Conservation (phyloP, 2,329 filamentous ascomycete genomes). For the Cytospora piceae region DNA sequence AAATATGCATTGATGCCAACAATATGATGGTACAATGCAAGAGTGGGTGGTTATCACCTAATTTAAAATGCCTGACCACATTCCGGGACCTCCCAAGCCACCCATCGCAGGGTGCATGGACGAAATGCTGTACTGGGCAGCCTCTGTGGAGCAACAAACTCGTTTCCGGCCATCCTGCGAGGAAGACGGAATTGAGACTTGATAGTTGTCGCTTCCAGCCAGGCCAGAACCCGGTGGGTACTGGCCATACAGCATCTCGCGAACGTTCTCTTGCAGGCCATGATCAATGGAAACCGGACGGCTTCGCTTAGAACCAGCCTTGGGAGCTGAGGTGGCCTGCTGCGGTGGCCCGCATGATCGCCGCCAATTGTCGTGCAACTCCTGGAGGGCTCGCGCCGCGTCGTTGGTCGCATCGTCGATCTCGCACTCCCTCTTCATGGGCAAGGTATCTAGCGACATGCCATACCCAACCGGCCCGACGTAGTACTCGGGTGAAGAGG, state of each 20-base stretch:
- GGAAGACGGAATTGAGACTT: constrained; percentile 47
- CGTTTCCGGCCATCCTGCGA: constrained; percentile 62
- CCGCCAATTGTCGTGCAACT: constrained; percentile 59
- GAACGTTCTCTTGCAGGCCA: constrained; percentile 68
- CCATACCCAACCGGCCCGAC: constrained; percentile 55
- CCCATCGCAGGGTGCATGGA: constrained; percentile 54
- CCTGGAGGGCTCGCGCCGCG: constrained; percentile 62
- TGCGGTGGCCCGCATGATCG: constrained; percentile 36
- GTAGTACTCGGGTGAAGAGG: constrained; percentile 62
- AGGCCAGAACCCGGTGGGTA: constrained; percentile 41
- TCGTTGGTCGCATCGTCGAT: constrained; percentile 55
- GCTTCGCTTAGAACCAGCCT: constrained; percentile 60
- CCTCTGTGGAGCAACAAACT: constrained; percentile 68
- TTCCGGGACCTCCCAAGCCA: constrained; percentile 60
- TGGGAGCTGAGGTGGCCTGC: constrained; percentile 43
- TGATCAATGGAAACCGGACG: constrained; percentile 62
- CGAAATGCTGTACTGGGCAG: constrained; percentile 51
- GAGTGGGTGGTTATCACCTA: constrained; percentile 47
- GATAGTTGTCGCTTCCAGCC: constrained; percentile 39
- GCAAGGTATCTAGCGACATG: constrained; percentile 52
- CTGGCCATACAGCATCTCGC: constrained; percentile 57
- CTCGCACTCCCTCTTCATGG: constrained; percentile 51
- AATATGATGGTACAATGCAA: neutral
- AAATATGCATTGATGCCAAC: neutral
- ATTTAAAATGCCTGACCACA: constrained; percentile 69